Base-by-base conservation (phyloP, 2,329 filamentous ascomycete species). In the Furcasterigmium furcatum region DNA sequence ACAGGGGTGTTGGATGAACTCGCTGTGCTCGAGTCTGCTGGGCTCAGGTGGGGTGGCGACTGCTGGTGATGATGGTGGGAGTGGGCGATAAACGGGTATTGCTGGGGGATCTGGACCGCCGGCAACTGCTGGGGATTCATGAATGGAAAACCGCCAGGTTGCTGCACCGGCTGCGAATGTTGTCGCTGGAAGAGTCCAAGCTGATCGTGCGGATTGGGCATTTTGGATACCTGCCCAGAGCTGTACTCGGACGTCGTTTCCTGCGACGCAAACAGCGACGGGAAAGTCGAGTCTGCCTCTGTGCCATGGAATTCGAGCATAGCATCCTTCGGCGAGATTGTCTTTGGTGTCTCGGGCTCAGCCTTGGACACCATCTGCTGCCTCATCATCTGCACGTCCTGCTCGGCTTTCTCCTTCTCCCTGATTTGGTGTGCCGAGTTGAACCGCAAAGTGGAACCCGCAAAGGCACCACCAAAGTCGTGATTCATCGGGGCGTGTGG, bases 291-390 rank as follows among this genome's bases (percentile, higher is more conserved):
- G 40, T 86, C 85, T 16, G 85, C 83, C 3, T 91, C 87, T 0
- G 74, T 66, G 32, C 94, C 89, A 50, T 85, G 80, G 61, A 91
- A 96, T 49, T 96, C 91, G 41, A 96, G 70, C 48, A 95, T 69
- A 2, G 91, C 88, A 58, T 97, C 92, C 68, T 95, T 95, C 20
- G 92, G 94, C 2, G 92, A 97, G 39, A 99, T 96, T 0, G 92
- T 96, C 65, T 89, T 88, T n/a, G 85, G 76, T 0, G 76, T 77
- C 6, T 74, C 64, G 1, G 73, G 69, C 38, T 76, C 65, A 22
- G 68, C 53, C 54, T 59, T 55, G 52, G 67, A 58, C 46, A 62
- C 52, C 50, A 74, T 57, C 29, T 74, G 69, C 18, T 72, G 62
- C 35, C 68, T 70, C 16, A 71, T 52, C 9, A 68, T 60, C 43